These are phyloP conservation scores for Hanseniaspora singularis DNA, from an alignment of 805 yeast genomes.

Conservation along the genomic window DNA sequence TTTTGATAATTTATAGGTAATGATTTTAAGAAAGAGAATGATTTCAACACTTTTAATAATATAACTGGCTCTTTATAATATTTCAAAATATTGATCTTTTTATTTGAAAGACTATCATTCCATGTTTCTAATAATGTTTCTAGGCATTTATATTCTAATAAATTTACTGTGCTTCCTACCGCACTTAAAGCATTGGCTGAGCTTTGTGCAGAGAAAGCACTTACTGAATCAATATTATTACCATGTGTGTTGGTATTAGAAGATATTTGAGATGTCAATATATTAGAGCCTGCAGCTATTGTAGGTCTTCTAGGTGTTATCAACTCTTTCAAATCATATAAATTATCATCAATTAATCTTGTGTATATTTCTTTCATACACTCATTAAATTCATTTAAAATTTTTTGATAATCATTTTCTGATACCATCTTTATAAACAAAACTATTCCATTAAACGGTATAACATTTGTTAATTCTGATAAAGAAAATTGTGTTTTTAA, in stretches of 20 bases:
- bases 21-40: conserved; percentile 19
- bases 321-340: conserved; percentile 18
- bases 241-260: neutral
- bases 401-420: conserved; percentile 33
- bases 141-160: conserved; percentile 5
- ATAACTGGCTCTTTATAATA: conserved; percentile 6
- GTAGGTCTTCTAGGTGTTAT: conserved; percentile 9
- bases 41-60: conserved; percentile 18
- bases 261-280: neutral
- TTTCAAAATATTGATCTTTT: conserved; percentile 15
- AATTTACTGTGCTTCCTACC: neutral
- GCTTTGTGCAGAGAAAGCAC: conserved; percentile 3
- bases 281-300: neutral
- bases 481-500: conserved; percentile 26
- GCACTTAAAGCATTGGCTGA: neutral
- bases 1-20: conserved; percentile 37
- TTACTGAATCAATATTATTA: neutral
- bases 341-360: conserved; percentile 23
- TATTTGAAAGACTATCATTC: conserved; percentile 18
- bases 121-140: conserved; percentile 19
- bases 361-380: conserved; percentile 27
- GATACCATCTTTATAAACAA: conserved; percentile 52
- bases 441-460: conserved; percentile 39
- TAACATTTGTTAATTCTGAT: conserved; percentile 30
- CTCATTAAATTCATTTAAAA: conserved; percentile 29